phyloP scores from a whole-genome alignment of 306 rosid genomes.

The Ceratonia siliqua region DNA sequence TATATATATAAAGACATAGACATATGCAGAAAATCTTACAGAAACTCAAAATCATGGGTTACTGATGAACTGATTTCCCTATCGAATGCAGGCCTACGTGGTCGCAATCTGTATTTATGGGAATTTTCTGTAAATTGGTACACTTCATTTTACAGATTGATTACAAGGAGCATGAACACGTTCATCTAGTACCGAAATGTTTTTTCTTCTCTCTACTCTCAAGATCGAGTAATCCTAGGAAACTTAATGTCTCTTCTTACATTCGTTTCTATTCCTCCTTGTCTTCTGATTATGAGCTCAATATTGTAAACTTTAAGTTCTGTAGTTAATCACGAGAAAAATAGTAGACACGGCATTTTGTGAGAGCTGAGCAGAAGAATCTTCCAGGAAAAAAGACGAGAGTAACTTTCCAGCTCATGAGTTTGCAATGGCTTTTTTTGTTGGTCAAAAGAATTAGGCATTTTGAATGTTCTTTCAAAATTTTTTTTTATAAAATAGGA shows the following conservation, averaged over 20 bases:
- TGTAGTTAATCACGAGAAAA: too few species aligned
- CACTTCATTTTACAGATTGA: not conserved
- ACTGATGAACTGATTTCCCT: not conserved
- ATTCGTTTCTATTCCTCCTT: not conserved
- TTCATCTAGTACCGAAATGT: not conserved
- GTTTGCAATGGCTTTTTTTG: too few species aligned
- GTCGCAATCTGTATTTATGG: not conserved
- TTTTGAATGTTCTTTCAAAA: too few species aligned
- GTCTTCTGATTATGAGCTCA: not conserved
- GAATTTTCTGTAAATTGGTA: not conserved
- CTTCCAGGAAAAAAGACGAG: too few species aligned
- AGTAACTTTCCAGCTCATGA: too few species aligned
- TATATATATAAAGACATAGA: too few species aligned
- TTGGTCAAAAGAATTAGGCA: too few species aligned
- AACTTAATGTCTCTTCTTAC: not conserved
- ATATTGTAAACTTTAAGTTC: too few species aligned
- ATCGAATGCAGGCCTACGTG: not conserved
- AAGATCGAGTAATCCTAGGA: not conserved
- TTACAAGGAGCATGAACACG: not conserved
- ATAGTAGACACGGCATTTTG: too few species aligned
- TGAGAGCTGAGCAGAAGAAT: too few species aligned
- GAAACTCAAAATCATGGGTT: not conserved
- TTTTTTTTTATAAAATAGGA: too few species aligned
- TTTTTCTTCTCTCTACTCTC: not conserved
- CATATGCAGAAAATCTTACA: not conserved